phyloP scores from a whole-genome alignment of 2,329 filamentous ascomycete species.

The Alternaria metachromatica region DNA sequence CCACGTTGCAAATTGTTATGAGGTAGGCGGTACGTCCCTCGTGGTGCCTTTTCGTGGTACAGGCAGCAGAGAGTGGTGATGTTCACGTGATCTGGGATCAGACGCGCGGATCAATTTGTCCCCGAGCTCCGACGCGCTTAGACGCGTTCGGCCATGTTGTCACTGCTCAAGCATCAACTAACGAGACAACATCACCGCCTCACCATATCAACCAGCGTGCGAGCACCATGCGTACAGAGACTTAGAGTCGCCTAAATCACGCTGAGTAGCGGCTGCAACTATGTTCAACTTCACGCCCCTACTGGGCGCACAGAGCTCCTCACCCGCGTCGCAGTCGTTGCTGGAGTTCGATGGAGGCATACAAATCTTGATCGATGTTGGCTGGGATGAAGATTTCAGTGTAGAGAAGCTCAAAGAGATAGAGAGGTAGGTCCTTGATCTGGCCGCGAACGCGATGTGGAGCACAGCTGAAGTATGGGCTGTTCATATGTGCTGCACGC shows the following conservation, averaged over 20 bases:
- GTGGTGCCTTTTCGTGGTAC: neutral
- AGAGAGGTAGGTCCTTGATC: conserved; percentile 70
- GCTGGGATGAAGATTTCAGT: conserved; percentile 94
- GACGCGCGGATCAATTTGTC: neutral
- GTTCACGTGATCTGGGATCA: neutral
- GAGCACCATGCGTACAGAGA: conserved; percentile 10
- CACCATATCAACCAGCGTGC: neutral
- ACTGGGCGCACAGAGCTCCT: conserved; percentile 87
- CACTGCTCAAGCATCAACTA: conserved; percentile 1
- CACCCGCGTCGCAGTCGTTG: conserved; percentile 89
- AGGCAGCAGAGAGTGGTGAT: neutral
- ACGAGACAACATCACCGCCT: conserved; percentile 5
- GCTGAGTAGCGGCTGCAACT: conserved; percentile 8
- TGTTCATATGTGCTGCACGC: neutral
- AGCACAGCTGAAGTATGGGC: conserved; percentile 1
- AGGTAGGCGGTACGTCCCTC: neutral
- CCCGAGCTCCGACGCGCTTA: conserved; percentile 12
- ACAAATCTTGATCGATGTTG: conserved; percentile 92
- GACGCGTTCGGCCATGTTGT: conserved; percentile 9
- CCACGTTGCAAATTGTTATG: neutral
- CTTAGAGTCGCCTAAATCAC: conserved; percentile 2
- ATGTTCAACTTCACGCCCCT: conserved; percentile 98
- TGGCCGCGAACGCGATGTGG: conserved; percentile 1
- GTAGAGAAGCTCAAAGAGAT: conserved; percentile 81
- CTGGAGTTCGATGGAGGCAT: conserved; percentile 95